Evolutionary conservation across 202 grass and related monocot genomes (phyloP).

Genomic region (Elaeis oleifera): DNA sequence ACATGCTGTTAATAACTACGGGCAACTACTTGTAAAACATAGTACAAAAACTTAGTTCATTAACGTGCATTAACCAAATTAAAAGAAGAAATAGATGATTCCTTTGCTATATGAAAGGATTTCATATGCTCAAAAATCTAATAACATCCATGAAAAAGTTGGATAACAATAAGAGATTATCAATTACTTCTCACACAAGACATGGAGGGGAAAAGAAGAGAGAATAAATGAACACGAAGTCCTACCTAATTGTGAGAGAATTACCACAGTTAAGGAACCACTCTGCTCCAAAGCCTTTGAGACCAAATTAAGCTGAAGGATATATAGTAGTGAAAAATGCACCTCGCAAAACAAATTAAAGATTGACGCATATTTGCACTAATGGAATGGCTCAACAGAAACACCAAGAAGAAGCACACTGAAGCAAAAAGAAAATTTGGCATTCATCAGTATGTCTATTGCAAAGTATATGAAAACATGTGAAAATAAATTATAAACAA

Average conservation of each 20-base stretch:
- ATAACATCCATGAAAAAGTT: too few species aligned
- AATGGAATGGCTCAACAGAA: slow-evolving; percentile 84
- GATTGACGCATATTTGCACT: slow-evolving; percentile 57
- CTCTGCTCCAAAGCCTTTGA: slow-evolving; percentile 58
- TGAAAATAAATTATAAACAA: too few species aligned
- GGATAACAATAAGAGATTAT: too few species aligned
- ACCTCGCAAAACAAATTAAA: slow-evolving; percentile 87
- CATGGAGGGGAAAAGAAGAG: slow-evolving; percentile 4
- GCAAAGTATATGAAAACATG: too few species aligned
- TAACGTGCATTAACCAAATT: too few species aligned
- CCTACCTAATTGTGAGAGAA: slow-evolving; percentile 89
- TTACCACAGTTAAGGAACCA: slow-evolving; percentile 58
- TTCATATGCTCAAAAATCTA: too few species aligned
- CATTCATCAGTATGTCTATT: background rate
- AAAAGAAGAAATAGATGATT: too few species aligned
- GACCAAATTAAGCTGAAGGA: slow-evolving; percentile 91
- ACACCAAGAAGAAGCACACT: slow-evolving; percentile 97
- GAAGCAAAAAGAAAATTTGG: slow-evolving; percentile 27
- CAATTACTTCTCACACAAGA: too few species aligned
- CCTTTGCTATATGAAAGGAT: too few species aligned
- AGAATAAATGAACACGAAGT: slow-evolving; percentile 24
- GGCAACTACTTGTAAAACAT: too few species aligned
- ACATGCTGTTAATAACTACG: too few species aligned
- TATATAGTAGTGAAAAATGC: slow-evolving; percentile 87
- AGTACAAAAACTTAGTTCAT: too few species aligned